Evolutionary conservation across 352 stramenopile genomes (phyloP).

Genomic region (Phytophthora multivora): DNA sequence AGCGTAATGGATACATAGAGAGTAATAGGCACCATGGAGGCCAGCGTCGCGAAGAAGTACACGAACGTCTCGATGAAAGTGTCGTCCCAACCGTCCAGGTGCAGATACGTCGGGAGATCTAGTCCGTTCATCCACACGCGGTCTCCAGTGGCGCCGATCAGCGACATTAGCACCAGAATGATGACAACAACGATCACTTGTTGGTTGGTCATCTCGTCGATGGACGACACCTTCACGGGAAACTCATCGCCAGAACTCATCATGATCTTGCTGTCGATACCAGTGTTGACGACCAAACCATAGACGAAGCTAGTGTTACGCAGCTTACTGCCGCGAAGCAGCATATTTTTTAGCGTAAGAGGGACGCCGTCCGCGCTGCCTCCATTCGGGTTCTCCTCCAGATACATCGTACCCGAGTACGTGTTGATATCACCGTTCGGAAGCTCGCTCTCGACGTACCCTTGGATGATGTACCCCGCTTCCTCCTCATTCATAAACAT

Average conservation of each 20-base stretch:
- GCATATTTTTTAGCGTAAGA: slow-evolving; percentile 87
- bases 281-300: slow-evolving; percentile 93
- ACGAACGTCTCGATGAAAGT: slow-evolving; percentile 73
- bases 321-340: slow-evolving; percentile 90
- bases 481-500: slow-evolving; percentile 78
- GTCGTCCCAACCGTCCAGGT: slow-evolving; percentile 37
- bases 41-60: slow-evolving; percentile 86
- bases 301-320: slow-evolving; percentile 90
- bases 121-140: slow-evolving; percentile 54
- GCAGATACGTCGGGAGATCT: slow-evolving; percentile 43
- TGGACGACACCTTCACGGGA: slow-evolving; percentile 81
- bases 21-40: slow-evolving; percentile 89
- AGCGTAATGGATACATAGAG: slow-evolving; percentile 90
- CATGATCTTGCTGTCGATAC: slow-evolving; percentile 93
- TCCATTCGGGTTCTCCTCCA: slow-evolving; percentile 57
- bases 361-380: slow-evolving; percentile 48
- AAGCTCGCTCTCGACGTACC: slow-evolving; percentile 80
- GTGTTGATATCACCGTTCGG: slow-evolving; percentile 84
- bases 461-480: slow-evolving; percentile 61
- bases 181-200: slow-evolving; percentile 85
- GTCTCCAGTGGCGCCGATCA: slow-evolving; percentile 69
- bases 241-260: slow-evolving; percentile 88
- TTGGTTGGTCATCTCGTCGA: slow-evolving; percentile 88
- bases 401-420: slow-evolving; percentile 74
- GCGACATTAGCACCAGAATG: slow-evolving; percentile 71